Base-by-base conservation (phyloP, 306 rosid genomes). In the Sophora flavescens region DNA sequence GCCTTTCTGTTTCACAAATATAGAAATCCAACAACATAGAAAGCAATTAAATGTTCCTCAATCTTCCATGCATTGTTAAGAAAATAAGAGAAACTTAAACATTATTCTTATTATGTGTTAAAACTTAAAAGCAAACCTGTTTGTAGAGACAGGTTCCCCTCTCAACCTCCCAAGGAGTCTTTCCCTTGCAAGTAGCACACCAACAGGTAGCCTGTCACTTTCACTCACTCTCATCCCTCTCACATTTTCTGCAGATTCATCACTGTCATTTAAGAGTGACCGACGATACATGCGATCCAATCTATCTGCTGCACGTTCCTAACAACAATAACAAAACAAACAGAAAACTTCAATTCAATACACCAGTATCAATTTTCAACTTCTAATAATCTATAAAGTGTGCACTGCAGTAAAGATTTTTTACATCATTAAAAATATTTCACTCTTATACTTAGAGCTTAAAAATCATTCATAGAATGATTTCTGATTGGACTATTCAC, bases 151-250 rank as follows among this genome's bases (percentile, higher is more conserved):
- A 67, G 96, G 84, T 38, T 75, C 85, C 41, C 93, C 97, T 80
- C 98, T 89, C 83, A 95, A 62, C 86, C 98, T 88, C 88, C 90
- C 93, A 63, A 91, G 78, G 71, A 95, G 93, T 84, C 98, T 88
- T 63, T 84, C 93, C 80, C 96, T 79, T 36, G 98, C 98, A 66
- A 90, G 95, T 30, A 90, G 47, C 42, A 94, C 98, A 30, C 89
- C 84, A 1, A 84, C 89, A 4, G 98, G 98, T 35, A 94, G 87
- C 77, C 96, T 90, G 28, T 86, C 91, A 60, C 68, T 73, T n/a
- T 63, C 84, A 79, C 14, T 86, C 75, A 78, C 60, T 51, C 81
- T 76, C 12, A 70, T n/a, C 8, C 76, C 74, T 70, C 68, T 83
- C 36, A 64, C 85, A 26, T 32, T 87, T 63, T 84, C 89, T 38